phyloP scores from a whole-genome alignment of 1,284 basidiomycete species.

The Bjerkandera adusta region DNA sequence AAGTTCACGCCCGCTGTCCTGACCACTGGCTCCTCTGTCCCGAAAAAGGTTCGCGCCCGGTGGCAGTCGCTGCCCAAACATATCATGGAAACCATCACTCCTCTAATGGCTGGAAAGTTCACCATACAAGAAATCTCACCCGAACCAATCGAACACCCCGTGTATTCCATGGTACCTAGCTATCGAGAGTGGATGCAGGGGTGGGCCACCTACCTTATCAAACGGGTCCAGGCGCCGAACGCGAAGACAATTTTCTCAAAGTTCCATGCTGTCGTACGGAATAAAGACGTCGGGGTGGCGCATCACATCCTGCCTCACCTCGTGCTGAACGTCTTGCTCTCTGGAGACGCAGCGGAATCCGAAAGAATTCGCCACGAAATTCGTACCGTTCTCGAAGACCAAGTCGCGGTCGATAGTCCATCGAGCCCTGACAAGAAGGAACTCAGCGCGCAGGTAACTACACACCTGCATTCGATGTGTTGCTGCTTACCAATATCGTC shows the following conservation, averaged over 20 bases:
- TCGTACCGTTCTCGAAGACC: conserved; percentile 82
- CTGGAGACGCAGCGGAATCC: conserved; percentile 63
- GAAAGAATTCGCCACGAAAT: conserved; percentile 78
- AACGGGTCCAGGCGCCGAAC: conserved; percentile 51
- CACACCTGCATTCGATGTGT: not conserved
- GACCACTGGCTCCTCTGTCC: conserved; percentile 46
- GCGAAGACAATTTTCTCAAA: conserved; percentile 76
- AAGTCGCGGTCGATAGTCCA: conserved; percentile 62
- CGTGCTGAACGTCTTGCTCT: conserved; percentile 84
- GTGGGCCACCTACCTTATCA: conserved; percentile 89
- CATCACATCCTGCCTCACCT: conserved; percentile 92
- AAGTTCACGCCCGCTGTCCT: conserved; percentile 79
- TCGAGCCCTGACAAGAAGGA: conserved; percentile 76
- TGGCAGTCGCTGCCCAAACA: conserved; percentile 84
- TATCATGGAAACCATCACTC: conserved; percentile 85
- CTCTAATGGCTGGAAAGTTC: conserved; percentile 82
- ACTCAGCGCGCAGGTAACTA: conserved; percentile 85
- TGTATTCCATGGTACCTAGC: conserved; percentile 75
- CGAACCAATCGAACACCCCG: conserved; percentile 54
- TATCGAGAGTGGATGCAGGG: conserved; percentile 96
- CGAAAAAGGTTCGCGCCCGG: conserved; percentile 63
- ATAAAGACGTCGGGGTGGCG: conserved; percentile 90
- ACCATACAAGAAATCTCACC: conserved; percentile 40
- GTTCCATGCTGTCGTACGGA: conserved; percentile 78
- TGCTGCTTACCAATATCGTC: not conserved